phyloP scores from a whole-genome alignment of 768 basidiomycete species.

The Hericium erinaceus region DNA sequence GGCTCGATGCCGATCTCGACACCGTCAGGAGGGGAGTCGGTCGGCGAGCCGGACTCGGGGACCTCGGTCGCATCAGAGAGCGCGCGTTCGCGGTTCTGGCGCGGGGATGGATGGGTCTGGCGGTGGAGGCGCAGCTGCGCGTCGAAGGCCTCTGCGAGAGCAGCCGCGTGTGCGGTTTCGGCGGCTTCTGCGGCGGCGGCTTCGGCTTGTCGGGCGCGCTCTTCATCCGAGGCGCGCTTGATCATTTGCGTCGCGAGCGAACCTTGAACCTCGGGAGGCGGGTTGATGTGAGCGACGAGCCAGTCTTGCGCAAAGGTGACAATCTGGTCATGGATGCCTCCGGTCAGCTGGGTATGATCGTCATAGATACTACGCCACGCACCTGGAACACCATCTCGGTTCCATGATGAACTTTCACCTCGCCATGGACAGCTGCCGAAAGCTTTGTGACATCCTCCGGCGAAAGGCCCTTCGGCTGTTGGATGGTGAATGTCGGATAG shows the following conservation, averaged over 20 bases:
- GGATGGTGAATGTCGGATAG: slow-evolving; percentile 56
- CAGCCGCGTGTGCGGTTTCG: slow-evolving; percentile 36
- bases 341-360: not conserved
- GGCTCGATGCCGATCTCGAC: not conserved
- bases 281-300: slow-evolving; percentile 48
- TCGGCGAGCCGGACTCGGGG: slow-evolving; percentile 23
- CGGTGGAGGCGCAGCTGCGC: slow-evolving; percentile 56
- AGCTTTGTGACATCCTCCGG: slow-evolving; percentile 50
- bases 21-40: no score
- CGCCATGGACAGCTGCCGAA: slow-evolving; percentile 48
- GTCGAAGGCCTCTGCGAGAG: slow-evolving; percentile 46
- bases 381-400: slow-evolving; percentile 78
- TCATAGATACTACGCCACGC: slow-evolving; percentile 13
- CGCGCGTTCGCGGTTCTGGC: slow-evolving; percentile 49
- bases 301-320: slow-evolving; percentile 63
- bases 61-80: slow-evolving; percentile 66
- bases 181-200: slow-evolving; percentile 44
- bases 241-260: slow-evolving; percentile 78
- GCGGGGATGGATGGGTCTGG: slow-evolving; percentile 27
- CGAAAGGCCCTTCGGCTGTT: slow-evolving; percentile 54
- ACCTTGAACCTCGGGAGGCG: slow-evolving; percentile 48
- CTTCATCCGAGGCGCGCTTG: slow-evolving; percentile 59
- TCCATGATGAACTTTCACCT: slow-evolving; percentile 58
- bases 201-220: slow-evolving; percentile 43
- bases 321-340: slow-evolving; percentile 33